These are phyloP conservation scores for Chlamydomonas sp. DNA, from an alignment of 139 green algal genomes.

Conservation along the genomic window DNA sequence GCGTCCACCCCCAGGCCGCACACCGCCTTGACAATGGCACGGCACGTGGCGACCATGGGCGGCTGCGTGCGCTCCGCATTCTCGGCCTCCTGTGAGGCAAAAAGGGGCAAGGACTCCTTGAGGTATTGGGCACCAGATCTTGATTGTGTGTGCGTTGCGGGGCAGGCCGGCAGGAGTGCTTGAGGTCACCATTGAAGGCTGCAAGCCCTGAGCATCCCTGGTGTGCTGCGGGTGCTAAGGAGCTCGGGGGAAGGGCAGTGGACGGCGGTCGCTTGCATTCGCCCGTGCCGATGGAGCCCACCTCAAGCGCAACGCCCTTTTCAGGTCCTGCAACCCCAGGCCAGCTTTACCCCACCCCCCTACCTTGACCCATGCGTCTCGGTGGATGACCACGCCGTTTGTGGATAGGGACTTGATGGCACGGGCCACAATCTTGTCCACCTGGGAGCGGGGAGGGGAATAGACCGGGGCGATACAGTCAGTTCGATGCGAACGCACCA, in stretches of 20 bases:
- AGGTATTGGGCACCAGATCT: no score
- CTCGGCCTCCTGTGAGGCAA: conserved; percentile 75
- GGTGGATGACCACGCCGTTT: conserved; percentile 91
- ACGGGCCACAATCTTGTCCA: conserved; percentile 60
- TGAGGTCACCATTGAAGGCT: no score
- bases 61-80: conserved; percentile 76
- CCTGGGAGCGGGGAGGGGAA: background rate
- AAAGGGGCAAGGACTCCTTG: background rate
- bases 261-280: no score
- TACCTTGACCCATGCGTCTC: conserved; percentile 88
- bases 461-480: no score
- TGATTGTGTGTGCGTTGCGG: background rate
- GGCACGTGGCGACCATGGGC: conserved; percentile 73
- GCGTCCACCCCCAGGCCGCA: conserved; percentile 89
- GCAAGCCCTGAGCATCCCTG: no score
- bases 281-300: no score
- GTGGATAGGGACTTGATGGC: conserved; percentile 74
- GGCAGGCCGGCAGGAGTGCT: background rate
- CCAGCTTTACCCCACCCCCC: background rate
- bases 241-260: no score
- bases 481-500: no score
- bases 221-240: no score
- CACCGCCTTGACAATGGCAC: conserved; percentile 84
- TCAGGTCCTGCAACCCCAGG: background rate
- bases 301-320: no score